Evolutionary conservation across 768 basidiomycete species (phyloP).

Genomic region (Tylopilus sp.): DNA sequence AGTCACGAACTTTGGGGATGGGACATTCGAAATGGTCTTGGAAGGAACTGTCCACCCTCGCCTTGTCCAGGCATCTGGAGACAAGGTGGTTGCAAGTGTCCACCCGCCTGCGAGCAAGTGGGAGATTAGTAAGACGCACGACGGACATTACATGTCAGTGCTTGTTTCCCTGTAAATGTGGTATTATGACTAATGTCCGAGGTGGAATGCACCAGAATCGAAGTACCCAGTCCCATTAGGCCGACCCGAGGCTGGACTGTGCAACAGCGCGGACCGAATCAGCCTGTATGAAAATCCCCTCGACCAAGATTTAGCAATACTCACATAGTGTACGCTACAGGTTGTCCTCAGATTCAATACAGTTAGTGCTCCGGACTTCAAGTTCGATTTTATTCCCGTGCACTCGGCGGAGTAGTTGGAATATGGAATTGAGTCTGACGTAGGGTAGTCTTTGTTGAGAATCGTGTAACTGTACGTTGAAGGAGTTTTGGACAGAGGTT

Average conservation of each 20-base stretch:
- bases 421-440: too few relatives aligned
- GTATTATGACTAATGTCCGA: background rate
- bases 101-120: background rate
- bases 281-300: background rate
- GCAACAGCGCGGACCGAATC: too few relatives aligned
- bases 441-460: too few relatives aligned
- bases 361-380: background rate
- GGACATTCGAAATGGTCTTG: too few relatives aligned
- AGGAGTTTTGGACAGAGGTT: too few relatives aligned
- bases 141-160: background rate
- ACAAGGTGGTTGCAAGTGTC: background rate
- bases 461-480: too few relatives aligned
- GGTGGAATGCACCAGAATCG: background rate
- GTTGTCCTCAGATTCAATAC: background rate
- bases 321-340: background rate
- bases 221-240: background rate
- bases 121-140: background rate
- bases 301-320: background rate
- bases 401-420: too few relatives aligned
- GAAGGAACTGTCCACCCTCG: too few relatives aligned
- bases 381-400: background rate
- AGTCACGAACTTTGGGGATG: too few relatives aligned
- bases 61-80: too few relatives aligned
- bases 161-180: background rate
- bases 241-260: background rate